Base-by-base conservation (phyloP, 345 rosid genomes). In the Eucalyptus tenuipes region DNA sequence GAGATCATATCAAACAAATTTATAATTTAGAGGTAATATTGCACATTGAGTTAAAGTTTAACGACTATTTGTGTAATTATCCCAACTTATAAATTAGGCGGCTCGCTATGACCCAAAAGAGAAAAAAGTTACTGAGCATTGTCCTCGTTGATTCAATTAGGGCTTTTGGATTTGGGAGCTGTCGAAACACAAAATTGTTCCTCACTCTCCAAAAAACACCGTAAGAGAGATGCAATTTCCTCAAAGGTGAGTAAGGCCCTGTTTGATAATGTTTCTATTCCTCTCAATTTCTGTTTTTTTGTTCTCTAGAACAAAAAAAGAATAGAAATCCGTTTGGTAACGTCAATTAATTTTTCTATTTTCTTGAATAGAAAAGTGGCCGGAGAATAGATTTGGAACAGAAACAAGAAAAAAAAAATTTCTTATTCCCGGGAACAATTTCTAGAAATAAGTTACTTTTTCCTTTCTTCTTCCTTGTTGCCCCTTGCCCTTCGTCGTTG, bases 1-100 rank as follows among this genome's bases (percentile, higher is more conserved):
- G 0, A 0, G 0, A 61, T 4, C 0, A 61, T 13, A 29, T 27
- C 13, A 4, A 29, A 3, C 0, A 61, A 13, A 61, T 61, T 13
- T 27, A 29, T 12, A 2, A 13, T 61, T 3, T 29, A 10, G 0
- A 6, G 2, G 2, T 13, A 13, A 27, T 29, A 27, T 12, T 13
- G 4, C 2, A 27, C 2, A 27, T 27, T 27, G 7, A 27, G 2
- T 1, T 13, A 27, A 6, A 61, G 4, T 13, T 61, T 61, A 29
- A 3, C 0, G 0, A 61, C 4, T 13, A 29, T 13, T 29, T 27
- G 7, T 61, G 7, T 16, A 6, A 61, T 61, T 61, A 61, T 13
- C 4, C 4, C 2, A 10, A 61, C 16, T 61, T 61, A 3, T 13
- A 61, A 6, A 61, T 29, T 61, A 13, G 68, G 68, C 0, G 0